Percentiles rank a stretch among this genome's conserved stretches.
Evolutionary conservation across 495 filamentous ascomycete genomes (phyloP).

Genomic region (Daldinia concentrica): DNA sequence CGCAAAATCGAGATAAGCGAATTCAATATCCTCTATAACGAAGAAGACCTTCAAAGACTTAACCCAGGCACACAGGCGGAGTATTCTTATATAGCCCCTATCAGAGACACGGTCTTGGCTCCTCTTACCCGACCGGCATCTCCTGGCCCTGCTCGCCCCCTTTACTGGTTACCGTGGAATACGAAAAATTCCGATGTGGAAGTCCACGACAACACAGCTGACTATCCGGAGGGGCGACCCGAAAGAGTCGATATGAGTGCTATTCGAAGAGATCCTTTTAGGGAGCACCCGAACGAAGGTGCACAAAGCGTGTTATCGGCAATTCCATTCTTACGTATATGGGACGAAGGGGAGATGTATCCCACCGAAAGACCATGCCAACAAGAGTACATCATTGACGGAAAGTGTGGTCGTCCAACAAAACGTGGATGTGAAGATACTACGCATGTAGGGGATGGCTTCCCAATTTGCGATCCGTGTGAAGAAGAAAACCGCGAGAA

Average conservation of each 20-base stretch:
- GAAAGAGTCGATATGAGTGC: not conserved
- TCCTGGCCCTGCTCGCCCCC: slow-evolving; percentile 11
- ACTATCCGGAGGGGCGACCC: not conserved
- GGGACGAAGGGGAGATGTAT: slow-evolving; percentile 8
- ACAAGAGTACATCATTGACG: not conserved
- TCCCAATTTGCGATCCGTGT: slow-evolving; percentile 14
- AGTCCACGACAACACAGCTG: not conserved
- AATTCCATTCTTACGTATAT: slow-evolving; percentile 3
- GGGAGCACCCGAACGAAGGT: slow-evolving; percentile 7
- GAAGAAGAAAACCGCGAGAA: not conserved
- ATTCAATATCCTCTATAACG: not conserved
- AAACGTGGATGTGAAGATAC: slow-evolving; percentile 12
- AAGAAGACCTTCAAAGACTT: not conserved
- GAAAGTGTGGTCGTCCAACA: not conserved
- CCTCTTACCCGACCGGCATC: slow-evolving; percentile 5
- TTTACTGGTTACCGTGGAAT: slow-evolving; percentile 7
- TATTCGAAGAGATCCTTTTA: slow-evolving; percentile 9
- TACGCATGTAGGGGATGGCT: not conserved
- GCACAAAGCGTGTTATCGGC: not conserved
- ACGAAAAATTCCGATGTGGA: not conserved
- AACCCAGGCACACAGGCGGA: not conserved
- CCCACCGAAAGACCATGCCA: not conserved
- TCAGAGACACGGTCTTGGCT: not conserved
- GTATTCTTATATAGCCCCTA: not conserved
- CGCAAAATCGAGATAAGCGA: not conserved